Percentiles rank a stretch among this genome's conserved stretches.
Evolutionary conservation across 106 monocot genomes (phyloP).

Genomic region (Dioscorea alata): DNA sequence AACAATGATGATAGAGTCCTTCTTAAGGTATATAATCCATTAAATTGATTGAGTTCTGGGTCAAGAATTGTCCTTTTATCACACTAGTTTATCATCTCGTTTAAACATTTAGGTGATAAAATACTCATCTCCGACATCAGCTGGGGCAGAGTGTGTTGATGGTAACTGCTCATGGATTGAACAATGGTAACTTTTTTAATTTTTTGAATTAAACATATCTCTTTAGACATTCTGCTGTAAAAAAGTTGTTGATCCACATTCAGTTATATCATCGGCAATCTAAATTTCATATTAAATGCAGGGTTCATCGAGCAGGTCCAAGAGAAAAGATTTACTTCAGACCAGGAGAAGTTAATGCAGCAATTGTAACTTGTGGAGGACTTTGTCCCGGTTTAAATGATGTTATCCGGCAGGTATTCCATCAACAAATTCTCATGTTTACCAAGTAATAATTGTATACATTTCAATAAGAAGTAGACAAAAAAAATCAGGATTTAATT

Average conservation of each 20-base stretch:
- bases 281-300: background rate
- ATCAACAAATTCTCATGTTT: no score
- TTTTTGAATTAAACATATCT: no score
- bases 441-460: no score
- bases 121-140: constrained; percentile 20
- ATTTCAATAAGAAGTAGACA: no score
- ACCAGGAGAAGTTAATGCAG: constrained; percentile 28
- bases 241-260: no score
- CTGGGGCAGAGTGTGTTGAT: constrained; percentile 30
- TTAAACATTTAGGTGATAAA: constrained; percentile 22
- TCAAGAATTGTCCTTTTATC: background rate
- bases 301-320: constrained; percentile 36
- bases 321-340: constrained; percentile 25
- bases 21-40: constrained; percentile 9
- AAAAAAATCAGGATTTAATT: no score
- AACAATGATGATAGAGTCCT: constrained; percentile 13
- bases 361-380: constrained; percentile 31
- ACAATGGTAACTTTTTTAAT: constrained; percentile 14
- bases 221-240: no score
- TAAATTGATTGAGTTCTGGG: background rate
- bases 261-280: background rate
- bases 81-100: background rate
- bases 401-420: constrained; percentile 26
- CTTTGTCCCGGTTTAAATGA: constrained; percentile 33
- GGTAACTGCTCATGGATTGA: constrained; percentile 26